These are phyloP conservation scores for Cyclostephanos invisitatus DNA, from an alignment of 108 stramenopile genomes.

Conservation along the genomic window DNA sequence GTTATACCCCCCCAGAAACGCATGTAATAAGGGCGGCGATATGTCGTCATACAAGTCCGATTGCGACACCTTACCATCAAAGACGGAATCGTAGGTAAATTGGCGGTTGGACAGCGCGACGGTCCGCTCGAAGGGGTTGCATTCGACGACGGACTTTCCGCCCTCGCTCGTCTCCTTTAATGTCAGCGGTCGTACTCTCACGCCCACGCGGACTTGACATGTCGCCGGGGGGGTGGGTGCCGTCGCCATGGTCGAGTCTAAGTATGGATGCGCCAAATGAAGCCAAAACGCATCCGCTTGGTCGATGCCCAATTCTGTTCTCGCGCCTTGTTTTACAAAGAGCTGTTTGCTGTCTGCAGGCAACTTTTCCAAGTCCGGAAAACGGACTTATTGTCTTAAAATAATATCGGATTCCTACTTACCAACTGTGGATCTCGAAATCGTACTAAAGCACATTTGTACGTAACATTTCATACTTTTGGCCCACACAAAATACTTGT, in stretches of 20 bases:
- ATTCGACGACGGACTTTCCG: constrained; percentile 54
- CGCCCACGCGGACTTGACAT: constrained; percentile 70
- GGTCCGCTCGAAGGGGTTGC: constrained; percentile 31
- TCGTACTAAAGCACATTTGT: too few species aligned
- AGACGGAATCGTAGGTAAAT: constrained; percentile 85
- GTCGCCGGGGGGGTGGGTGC: constrained; percentile 1
- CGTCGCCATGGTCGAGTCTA: constrained; percentile 12
- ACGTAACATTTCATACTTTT: not conserved
- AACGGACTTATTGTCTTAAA: too few species aligned
- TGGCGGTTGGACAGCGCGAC: constrained; percentile 55
- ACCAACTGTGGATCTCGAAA: too few species aligned
- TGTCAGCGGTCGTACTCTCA: constrained; percentile 75
- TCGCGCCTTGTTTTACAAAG: too few species aligned
- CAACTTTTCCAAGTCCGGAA: too few species aligned
- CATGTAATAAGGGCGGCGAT: constrained; percentile 62
- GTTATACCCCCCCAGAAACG: constrained; percentile 87
- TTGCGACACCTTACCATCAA: constrained; percentile 55
- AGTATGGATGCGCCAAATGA: too few species aligned
- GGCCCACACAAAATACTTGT: not conserved
- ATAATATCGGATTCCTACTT: too few species aligned
- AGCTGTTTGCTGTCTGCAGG: too few species aligned
- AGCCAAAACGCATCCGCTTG: too few species aligned
- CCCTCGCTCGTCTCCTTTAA: constrained; percentile 65
- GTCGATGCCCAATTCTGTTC: too few species aligned
- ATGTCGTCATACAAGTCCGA: constrained; percentile 69